These are phyloP conservation scores for Echinochloa phyllopogon DNA, from an alignment of 176 grass and related monocot genomes.

Conservation along the genomic window DNA sequence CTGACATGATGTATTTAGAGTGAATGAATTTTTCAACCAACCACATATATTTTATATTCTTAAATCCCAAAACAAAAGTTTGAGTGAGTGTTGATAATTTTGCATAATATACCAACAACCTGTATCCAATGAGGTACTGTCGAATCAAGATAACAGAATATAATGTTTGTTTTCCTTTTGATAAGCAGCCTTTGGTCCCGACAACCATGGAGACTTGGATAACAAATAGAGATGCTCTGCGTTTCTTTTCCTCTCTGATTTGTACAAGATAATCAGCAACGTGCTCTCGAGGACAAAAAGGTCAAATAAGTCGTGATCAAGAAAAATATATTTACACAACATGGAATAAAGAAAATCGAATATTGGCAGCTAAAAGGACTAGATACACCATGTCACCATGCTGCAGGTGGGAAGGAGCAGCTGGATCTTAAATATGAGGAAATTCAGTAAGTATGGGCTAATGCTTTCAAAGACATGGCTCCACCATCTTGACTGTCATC, in stretches of 20 bases:
- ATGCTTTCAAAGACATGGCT: background rate
- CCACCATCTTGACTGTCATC: background rate
- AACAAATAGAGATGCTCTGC: background rate
- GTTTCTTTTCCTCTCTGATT: background rate
- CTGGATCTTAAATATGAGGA: background rate
- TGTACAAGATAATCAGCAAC: background rate
- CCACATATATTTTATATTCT: too few species aligned
- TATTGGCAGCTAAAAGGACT: background rate
- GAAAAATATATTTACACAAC: background rate
- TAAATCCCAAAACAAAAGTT: too few species aligned
- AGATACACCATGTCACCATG: too few species aligned
- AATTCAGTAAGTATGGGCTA: background rate
- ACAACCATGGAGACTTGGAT: background rate
- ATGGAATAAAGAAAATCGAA: background rate
- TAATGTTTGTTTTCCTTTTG: too few species aligned
- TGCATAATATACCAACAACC: too few species aligned
- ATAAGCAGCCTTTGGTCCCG: too few species aligned
- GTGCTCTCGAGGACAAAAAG: background rate
- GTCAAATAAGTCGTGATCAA: background rate
- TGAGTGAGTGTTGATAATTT: too few species aligned
- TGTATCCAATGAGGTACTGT: too few species aligned
- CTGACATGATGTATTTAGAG: too few species aligned
- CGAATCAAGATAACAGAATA: too few species aligned
- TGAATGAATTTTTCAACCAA: too few species aligned
- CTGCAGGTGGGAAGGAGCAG: background rate